A percentile compares a stretch with the other conserved stretches of the same genome.
Evolutionary conservation across 2,329 filamentous ascomycete species (phyloP).

Genomic region (Pestalotiopsis sp.): DNA sequence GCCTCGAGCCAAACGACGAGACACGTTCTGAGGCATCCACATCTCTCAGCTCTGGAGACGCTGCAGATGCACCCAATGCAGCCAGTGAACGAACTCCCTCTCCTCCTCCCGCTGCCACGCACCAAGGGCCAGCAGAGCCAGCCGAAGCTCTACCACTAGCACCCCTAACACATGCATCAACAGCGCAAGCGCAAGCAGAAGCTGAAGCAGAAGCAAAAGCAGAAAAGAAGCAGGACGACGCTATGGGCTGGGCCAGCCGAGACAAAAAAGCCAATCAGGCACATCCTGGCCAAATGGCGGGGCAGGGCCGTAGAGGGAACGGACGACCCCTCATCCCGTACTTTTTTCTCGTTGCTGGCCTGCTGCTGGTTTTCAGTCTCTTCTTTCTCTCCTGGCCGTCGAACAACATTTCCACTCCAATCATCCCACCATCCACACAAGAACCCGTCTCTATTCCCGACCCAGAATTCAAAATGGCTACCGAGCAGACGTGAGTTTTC

Average conservation of each 20-base stretch:
- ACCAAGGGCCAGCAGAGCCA: not conserved
- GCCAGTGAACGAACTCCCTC: not conserved
- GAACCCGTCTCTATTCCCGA: constrained; percentile 20
- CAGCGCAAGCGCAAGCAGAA: constrained; percentile 18
- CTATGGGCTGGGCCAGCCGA: not conserved
- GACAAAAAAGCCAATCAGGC: constrained; percentile 14
- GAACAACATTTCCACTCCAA: constrained; percentile 23
- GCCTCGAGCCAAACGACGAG: not conserved
- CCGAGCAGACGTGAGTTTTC: constrained; percentile 33
- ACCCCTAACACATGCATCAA: constrained; percentile 8
- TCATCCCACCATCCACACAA: constrained; percentile 10
- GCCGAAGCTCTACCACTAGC: not conserved
- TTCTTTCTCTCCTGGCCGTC: constrained; percentile 32
- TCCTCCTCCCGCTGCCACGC: not conserved
- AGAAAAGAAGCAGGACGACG: too few species aligned
- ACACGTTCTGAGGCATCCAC: not conserved
- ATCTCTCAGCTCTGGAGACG: not conserved
- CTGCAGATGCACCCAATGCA: not conserved
- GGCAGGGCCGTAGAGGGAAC: not conserved
- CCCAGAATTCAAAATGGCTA: constrained; percentile 30
- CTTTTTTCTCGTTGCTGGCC: constrained; percentile 31
- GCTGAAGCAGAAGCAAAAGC: constrained; percentile 12
- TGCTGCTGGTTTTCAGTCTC: constrained; percentile 30
- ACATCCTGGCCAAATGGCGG: not conserved
- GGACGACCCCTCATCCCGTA: constrained; percentile 32